Percentiles rank a stretch among this genome's conserved stretches.
phyloP scores from a whole-genome alignment of 2,329 filamentous ascomycete species.

The Cytospora piceae region DNA sequence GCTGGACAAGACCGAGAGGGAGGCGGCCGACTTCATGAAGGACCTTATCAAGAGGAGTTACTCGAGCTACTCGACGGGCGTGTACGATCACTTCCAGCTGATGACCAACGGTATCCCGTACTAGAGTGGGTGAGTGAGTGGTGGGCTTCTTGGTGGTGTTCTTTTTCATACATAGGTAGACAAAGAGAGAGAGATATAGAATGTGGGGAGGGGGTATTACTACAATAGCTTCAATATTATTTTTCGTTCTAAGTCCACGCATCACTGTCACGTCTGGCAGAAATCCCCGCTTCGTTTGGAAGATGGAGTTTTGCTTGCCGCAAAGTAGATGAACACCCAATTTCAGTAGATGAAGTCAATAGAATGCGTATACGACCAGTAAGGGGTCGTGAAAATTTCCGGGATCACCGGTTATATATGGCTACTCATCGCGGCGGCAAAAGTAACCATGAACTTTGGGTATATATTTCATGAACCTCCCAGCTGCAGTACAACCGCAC shows the following conservation, averaged over 20 bases:
- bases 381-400: no score
- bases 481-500: no score
- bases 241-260: not conserved
- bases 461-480: no score
- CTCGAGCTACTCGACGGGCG: slow-evolving; percentile 85
- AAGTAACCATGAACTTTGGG: no score
- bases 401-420: no score
- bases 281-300: no score
- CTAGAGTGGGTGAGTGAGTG: slow-evolving; percentile 46
- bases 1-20: slow-evolving; percentile 85
- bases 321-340: no score
- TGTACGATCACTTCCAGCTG: slow-evolving; percentile 98
- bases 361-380: no score
- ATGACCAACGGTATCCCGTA: slow-evolving; percentile 98
- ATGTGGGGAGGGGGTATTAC: not conserved
- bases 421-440: no score
- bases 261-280: no score
- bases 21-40: slow-evolving; percentile 93
- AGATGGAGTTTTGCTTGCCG: no score
- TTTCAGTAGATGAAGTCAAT: no score
- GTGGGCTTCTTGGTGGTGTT: not conserved
- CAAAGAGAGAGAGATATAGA: not conserved
- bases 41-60: slow-evolving; percentile 89
- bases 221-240: not conserved
- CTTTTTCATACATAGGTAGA: not conserved